Evolutionary conservation across 225 moss, liverwort and hornwort species (phyloP), one percentile per base, ranked within the genome.

Genomic region (Sphagnum contortum): DNA sequence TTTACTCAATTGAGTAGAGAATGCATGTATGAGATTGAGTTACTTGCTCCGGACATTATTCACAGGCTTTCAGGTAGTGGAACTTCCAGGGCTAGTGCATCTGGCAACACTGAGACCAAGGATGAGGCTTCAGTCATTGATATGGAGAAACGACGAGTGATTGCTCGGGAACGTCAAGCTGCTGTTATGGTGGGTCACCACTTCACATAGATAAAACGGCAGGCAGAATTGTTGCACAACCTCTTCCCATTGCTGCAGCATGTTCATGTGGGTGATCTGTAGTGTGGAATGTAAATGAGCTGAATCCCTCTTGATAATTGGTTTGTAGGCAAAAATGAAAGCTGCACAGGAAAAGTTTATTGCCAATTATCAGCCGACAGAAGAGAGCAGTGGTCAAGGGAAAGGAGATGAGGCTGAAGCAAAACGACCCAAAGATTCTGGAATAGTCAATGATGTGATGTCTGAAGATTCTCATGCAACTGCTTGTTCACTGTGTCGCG

Each of bases 1-100:
- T 91, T 94, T 63, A 83, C 91, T 59, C 77, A 83, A 62, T 65
- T 94, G 58, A 76, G 87, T 64, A 81, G 77, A 12, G 64, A 58
- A 47, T 94, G 94, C 67, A 94, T 89, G 94, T 83, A 80, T 70
- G 91, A 94, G 60, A 89, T 94, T 67, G 89, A 94, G 68, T 78
- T 80, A 65, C 77, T 94, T 57, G 87, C 80, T 64, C 94, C 94
- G 58, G 89, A 94, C 68, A 70, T 94, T 72, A 78, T 91, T 51
- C 89, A 91, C 67, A 75, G 77, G 52, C 60, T 72, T 58, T 73
- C 77, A 65, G 68, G 68, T 64, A 82, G 74, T 48, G 56, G 71
- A 61, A 57, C 72, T 71, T 63, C 44, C 54, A 53, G 69, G 53
- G 69, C 72, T 64, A 70, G 71, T 60, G 69, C 50, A 61, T 73